Base-by-base conservation (phyloP, 768 basidiomycete species). In the Sistotremastrum suecicum region DNA sequence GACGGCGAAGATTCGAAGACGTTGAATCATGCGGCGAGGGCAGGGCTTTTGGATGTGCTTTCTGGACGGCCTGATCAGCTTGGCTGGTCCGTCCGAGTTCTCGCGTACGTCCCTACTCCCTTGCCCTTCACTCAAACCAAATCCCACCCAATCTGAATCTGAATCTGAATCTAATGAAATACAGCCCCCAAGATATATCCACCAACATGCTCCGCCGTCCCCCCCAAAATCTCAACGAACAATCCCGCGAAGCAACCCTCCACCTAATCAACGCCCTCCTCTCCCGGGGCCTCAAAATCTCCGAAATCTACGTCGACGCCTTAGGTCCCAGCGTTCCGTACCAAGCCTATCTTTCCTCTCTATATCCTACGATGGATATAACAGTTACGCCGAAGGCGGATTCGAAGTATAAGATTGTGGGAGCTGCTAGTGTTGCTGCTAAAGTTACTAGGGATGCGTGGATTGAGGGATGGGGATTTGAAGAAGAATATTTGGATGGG, bases 401-500 rank as follows among this genome's bases (percentile, higher is more conserved):
- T 57, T 80, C 81, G n/a, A 79, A 86, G 50, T 99, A 77, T 72
- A 95, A 91, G 57, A 92, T 99, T 49, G 95, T 99, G 48, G 83
- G 89, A 20, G 95, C 95, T 5, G 95, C 94, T 1, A 90, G 87
- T 59, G 88, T 98, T n/a, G 90, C 90, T 2, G 95, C 95, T 2
- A 99, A 99, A 63, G 91, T 94, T 30, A 97, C 92, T 0, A 71
- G 94, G 46, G 94, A 98, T 56, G 78, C 82, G 5, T 90, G 89
- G 61, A 69, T 97, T 12, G 82, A 92, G 49, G 71, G 71, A 3
- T 98, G 94, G 94, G 57, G 69, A 7, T 92, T 80, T 51, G 77
- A 85, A 60, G 86, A 88, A 56, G 66, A 63, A 32, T 56, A 60
- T 44, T 47, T 54, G 34, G 54, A 63, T 40, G 39, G 43, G 1